Percentiles rank a stretch among this genome's conserved stretches.
Conservation (phyloP, 208 protist species). For the Crithidia brevicula region DNA sequence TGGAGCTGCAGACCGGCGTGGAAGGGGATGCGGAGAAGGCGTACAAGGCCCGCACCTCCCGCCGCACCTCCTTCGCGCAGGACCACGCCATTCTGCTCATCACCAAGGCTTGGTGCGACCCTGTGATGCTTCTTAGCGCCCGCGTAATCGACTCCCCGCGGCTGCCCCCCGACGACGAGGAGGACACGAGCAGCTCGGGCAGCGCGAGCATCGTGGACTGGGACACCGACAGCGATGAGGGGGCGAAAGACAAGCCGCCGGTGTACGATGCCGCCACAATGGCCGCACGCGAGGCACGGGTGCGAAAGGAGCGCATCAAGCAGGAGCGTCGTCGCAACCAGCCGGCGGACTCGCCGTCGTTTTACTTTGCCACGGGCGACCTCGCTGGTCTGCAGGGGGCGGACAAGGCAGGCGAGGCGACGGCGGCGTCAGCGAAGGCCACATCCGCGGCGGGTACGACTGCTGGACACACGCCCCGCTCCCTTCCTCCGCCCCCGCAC, state of each 20-base stretch:
- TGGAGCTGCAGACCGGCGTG: conserved; percentile 29
- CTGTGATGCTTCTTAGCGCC: conserved; percentile 25
- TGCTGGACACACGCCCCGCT: no score
- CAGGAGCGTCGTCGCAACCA: conserved; percentile 13
- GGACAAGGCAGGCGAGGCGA: background rate
- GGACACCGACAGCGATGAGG: conserved; percentile 13
- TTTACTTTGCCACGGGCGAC: conserved; percentile 21
- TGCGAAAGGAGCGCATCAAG: conserved; percentile 1
- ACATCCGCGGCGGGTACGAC: background rate
- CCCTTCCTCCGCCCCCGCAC: no score
- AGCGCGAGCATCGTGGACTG: conserved; percentile 13
- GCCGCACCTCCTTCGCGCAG: background rate
- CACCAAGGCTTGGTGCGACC: conserved; percentile 47
- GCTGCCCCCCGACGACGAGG: conserved; percentile 10
- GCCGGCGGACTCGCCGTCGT: conserved; percentile 15
- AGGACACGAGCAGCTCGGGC: conserved; percentile 4
- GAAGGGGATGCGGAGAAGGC: conserved; percentile 32
- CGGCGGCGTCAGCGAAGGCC: background rate
- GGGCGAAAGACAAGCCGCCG: background rate
- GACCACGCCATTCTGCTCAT: conserved; percentile 22
- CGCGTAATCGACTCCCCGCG: conserved; percentile 31
- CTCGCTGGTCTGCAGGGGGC: conserved; percentile 1
- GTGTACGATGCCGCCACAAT: conserved; percentile 11
- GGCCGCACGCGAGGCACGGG: conserved; percentile 13
- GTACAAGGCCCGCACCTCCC: conserved; percentile 31